Percentiles rank a stretch among this genome's conserved stretches.
phyloP scores from a whole-genome alignment of 2,329 filamentous ascomycete species.

The Ophiosphaerella herpotricha region DNA sequence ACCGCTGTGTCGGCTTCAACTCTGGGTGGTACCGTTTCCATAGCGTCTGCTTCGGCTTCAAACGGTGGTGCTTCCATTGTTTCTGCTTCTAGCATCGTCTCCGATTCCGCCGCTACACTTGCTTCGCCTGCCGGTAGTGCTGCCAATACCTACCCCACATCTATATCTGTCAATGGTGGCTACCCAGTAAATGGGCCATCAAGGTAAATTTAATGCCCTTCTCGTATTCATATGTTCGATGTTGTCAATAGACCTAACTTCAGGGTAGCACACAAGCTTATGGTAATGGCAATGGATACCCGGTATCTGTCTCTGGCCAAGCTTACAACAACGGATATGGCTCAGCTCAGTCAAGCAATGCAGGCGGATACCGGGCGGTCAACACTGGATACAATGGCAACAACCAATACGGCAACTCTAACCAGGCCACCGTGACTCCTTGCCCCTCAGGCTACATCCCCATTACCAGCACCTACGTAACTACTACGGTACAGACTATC shows the following conservation, averaged over 20 bases:
- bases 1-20: too few species aligned
- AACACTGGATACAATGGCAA: neutral
- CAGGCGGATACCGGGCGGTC: neutral
- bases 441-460: neutral
- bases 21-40: too few species aligned
- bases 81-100: neutral
- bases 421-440: neutral
- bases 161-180: neutral
- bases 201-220: too few species aligned
- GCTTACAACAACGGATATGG: neutral
- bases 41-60: too few species aligned
- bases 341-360: neutral
- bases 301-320: too few species aligned
- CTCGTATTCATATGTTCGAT: too few species aligned
- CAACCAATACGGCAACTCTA: neutral
- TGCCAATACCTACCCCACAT: neutral
- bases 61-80: neutral
- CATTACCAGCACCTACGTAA: neutral
- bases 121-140: neutral
- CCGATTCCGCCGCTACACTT: neutral
- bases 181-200: neutral
- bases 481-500: constrained; percentile 1
- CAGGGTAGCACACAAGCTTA: too few species aligned
- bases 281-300: too few species aligned
- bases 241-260: too few species aligned